Conservation (phyloP, 805 yeast genomes). For the Saturnispora diversa region DNA sequence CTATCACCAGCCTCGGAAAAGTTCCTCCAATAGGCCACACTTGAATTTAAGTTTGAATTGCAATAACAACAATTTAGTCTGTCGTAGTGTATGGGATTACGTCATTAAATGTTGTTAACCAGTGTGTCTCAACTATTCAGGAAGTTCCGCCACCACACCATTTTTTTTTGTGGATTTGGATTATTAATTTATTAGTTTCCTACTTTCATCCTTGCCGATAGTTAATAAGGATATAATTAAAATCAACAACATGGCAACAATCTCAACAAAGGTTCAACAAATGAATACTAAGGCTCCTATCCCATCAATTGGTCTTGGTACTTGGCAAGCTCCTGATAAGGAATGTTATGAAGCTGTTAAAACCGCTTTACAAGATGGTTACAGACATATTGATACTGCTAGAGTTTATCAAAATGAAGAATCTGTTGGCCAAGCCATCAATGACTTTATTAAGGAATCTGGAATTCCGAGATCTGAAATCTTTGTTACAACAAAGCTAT, state of each 20-base stretch:
- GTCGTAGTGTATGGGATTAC: no score
- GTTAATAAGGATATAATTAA: no score
- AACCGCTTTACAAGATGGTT: constrained; percentile 57
- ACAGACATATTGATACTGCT: constrained; percentile 75
- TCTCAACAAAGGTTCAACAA: not conserved
- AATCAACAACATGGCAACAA: not conserved
- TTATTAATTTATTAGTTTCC: no score
- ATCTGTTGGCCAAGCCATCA: constrained; percentile 49
- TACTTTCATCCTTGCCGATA: no score
- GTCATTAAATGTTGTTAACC: no score
- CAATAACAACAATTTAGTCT: no score
- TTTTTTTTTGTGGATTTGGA: no score
- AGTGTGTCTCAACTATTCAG: no score
- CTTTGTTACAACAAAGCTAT: constrained; percentile 57
- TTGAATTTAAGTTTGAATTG: no score
- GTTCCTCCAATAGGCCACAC: no score
- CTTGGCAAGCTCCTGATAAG: constrained; percentile 24
- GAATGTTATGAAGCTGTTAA: constrained; percentile 50
- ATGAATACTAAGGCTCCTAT: constrained; percentile 15
- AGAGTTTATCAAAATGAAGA: constrained; percentile 59
- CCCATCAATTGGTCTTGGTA: constrained; percentile 19
- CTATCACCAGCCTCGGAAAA: no score
- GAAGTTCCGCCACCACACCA: no score
- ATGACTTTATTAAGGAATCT: constrained; percentile 36
- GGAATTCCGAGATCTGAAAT: constrained; percentile 52